These are phyloP conservation scores for Chrysoporthe puriensis DNA, from an alignment of 2,329 filamentous ascomycete genomes.

Conservation along the genomic window DNA sequence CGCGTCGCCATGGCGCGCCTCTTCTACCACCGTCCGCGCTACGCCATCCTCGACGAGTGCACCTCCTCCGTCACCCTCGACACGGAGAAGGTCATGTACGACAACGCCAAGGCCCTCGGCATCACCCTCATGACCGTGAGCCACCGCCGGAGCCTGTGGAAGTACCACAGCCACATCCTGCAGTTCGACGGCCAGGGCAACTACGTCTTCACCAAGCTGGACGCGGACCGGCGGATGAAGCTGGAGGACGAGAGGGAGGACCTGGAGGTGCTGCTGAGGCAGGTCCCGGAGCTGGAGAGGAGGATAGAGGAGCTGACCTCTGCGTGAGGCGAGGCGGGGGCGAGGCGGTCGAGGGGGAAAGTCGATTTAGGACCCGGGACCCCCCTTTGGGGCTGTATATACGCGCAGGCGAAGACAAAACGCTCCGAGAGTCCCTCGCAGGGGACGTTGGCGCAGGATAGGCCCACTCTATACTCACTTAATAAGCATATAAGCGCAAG, in stretches of 20 bases:
- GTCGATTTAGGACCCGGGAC: too few species aligned
- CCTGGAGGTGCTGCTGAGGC: conserved; percentile 79
- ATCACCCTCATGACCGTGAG: conserved; percentile 98
- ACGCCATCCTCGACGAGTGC: conserved; percentile 96
- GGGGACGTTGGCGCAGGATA: too few species aligned
- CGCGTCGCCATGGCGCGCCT: conserved; percentile 94
- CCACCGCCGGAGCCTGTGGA: conserved; percentile 90
- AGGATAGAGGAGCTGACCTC: conserved; percentile 78
- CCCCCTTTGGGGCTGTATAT: neutral
- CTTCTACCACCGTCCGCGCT: conserved; percentile 91
- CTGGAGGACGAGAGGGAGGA: conserved; percentile 98
- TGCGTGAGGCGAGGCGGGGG: conserved; percentile 31
- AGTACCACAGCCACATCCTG: conserved; percentile 91
- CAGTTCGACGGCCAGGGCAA: conserved; percentile 96
- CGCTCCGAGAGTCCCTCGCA: too few species aligned
- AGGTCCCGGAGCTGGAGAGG: conserved; percentile 86
- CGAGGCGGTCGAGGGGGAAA: neutral
- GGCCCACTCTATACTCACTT: too few species aligned
- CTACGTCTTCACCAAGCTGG: conserved; percentile 86
- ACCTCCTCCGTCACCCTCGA: conserved; percentile 94
- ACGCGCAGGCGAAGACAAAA: too few species aligned
- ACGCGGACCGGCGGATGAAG: conserved; percentile 81
- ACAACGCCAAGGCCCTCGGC: conserved; percentile 86
- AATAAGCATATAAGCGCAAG: too few species aligned
- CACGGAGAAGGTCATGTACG: conserved; percentile 95